These are phyloP conservation scores for Clonostachys byssicola DNA, from an alignment of 2,329 filamentous ascomycete genomes.

Conservation along the genomic window DNA sequence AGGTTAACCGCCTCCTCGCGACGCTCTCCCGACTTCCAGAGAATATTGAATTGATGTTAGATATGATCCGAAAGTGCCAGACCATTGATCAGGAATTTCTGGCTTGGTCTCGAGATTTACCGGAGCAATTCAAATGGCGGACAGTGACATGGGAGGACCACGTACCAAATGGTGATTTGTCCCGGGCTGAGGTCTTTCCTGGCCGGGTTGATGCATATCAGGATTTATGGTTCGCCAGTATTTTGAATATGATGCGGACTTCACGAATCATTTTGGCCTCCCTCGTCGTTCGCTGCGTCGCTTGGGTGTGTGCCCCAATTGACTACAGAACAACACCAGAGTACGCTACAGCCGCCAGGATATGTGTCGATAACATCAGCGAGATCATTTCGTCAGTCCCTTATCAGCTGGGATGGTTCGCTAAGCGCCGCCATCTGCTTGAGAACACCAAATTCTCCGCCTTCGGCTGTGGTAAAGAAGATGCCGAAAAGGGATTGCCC, in stretches of 20 bases:
- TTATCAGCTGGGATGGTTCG: conserved; percentile 56
- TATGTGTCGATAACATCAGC: conserved; percentile 46
- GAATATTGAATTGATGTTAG: conserved; percentile 43
- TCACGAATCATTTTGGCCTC: conserved; percentile 50
- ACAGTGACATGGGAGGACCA: conserved; percentile 52
- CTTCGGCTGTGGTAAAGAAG: conserved; percentile 46
- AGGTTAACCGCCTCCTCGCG: conserved; percentile 45
- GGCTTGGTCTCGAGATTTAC: conserved; percentile 45
- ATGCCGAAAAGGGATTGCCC: conserved; percentile 46
- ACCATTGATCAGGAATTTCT: conserved; percentile 46
- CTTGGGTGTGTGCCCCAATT: conserved; percentile 55
- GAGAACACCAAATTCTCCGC: conserved; percentile 32
- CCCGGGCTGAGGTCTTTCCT: conserved; percentile 51
- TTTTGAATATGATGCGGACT: conserved; percentile 52
- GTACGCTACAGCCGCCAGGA: conserved; percentile 49
- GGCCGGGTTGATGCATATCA: conserved; percentile 56
- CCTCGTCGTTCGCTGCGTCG: conserved; percentile 52
- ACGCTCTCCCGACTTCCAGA: conserved; percentile 39
- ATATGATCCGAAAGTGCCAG: conserved; percentile 47
- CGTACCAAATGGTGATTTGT: conserved; percentile 46
- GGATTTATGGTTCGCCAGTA: conserved; percentile 53
- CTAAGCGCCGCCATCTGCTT: conserved; percentile 34
- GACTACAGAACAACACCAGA: conserved; percentile 61
- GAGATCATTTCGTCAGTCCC: conserved; percentile 60
- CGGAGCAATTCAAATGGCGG: conserved; percentile 43